Percentiles rank a stretch among this genome's conserved stretches.
These are phyloP conservation scores for Neofusicoccum umdonicola DNA, from an alignment of 2,329 filamentous ascomycete species.

Conservation along the genomic window DNA sequence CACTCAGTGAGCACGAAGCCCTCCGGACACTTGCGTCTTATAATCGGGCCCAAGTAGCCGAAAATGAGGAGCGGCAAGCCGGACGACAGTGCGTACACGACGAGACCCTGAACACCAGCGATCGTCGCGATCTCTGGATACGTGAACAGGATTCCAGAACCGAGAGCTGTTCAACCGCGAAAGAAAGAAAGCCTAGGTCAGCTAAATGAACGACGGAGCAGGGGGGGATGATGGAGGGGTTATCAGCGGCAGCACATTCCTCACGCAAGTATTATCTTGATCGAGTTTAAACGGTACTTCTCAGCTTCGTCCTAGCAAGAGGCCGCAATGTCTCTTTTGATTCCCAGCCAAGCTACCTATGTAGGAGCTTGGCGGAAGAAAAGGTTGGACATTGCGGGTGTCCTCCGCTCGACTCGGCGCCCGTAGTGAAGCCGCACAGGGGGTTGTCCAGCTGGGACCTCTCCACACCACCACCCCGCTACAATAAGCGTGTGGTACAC, in stretches of 20 bases:
- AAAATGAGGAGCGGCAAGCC: constrained; percentile 72
- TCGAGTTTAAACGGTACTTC: constrained; percentile 95
- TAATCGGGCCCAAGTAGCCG: constrained; percentile 71
- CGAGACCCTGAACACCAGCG: constrained; percentile 72
- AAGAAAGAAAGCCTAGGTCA: constrained; percentile 31
- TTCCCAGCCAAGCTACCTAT: neutral
- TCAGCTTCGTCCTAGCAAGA: constrained; percentile 66
- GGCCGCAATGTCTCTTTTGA: neutral
- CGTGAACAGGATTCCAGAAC: constrained; percentile 78
- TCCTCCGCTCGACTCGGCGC: constrained; percentile 55
- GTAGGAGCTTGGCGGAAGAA: neutral
- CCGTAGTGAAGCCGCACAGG: constrained; percentile 72
- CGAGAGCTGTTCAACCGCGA: constrained; percentile 60
- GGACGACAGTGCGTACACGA: constrained; percentile 73
- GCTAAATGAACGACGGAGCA: constrained; percentile 20
- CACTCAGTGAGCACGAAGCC: constrained; percentile 84
- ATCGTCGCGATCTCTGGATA: constrained; percentile 80
- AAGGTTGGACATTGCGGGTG: constrained; percentile 49
- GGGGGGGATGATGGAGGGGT: constrained; percentile 32
- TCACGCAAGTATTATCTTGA: constrained; percentile 99
- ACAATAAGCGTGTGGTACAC: too few relatives aligned
- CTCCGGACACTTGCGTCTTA: constrained; percentile 75
- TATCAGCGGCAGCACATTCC: constrained; percentile 89
- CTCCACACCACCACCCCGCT: neutral
- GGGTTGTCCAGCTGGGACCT: neutral